Evolutionary conservation across 108 stramenopile genomes (phyloP).

Genomic region (Skeletonema menzelii): DNA sequence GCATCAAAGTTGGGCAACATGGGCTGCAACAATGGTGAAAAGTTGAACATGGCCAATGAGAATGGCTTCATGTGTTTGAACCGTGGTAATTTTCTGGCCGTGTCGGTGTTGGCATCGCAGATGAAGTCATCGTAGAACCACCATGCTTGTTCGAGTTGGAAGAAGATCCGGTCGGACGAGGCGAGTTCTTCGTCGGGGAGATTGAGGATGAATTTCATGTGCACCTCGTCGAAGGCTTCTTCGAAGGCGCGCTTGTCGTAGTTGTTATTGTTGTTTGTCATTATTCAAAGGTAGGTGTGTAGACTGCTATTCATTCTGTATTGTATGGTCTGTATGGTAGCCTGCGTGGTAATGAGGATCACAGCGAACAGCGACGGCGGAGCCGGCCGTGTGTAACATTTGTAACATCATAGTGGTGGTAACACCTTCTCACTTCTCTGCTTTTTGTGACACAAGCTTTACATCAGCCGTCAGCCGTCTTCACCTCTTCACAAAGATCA

Average conservation of each 20-base stretch:
- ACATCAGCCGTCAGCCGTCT: no score
- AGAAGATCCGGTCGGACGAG: slow-evolving; percentile 80
- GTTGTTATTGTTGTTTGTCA: neutral
- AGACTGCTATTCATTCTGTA: no score
- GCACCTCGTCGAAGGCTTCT: slow-evolving; percentile 87
- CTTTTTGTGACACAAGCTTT: no score
- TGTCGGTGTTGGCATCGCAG: slow-evolving; percentile 49
- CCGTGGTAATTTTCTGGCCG: slow-evolving; percentile 11
- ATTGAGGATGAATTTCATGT: slow-evolving; percentile 87
- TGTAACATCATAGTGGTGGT: no score
- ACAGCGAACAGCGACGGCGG: no score
- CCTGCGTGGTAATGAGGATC: no score
- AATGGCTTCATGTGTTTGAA: slow-evolving; percentile 76
- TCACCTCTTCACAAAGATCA: neutral
- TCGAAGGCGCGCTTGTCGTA: slow-evolving; percentile 42
- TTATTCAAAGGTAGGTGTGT: no score
- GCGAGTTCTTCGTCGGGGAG: slow-evolving; percentile 76
- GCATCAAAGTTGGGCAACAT: slow-evolving; percentile 48
- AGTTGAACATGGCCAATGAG: slow-evolving; percentile 65
- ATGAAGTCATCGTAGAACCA: slow-evolving; percentile 92
- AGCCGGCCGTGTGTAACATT: no score
- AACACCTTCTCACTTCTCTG: no score
- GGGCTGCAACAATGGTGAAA: slow-evolving; percentile 59
- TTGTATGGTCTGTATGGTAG: no score
- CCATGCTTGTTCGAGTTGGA: slow-evolving; percentile 92